Evolutionary conservation across 768 basidiomycete genomes (phyloP), one percentile per base, ranked within the genome.

Genomic region (Atractiella rhizophila): DNA sequence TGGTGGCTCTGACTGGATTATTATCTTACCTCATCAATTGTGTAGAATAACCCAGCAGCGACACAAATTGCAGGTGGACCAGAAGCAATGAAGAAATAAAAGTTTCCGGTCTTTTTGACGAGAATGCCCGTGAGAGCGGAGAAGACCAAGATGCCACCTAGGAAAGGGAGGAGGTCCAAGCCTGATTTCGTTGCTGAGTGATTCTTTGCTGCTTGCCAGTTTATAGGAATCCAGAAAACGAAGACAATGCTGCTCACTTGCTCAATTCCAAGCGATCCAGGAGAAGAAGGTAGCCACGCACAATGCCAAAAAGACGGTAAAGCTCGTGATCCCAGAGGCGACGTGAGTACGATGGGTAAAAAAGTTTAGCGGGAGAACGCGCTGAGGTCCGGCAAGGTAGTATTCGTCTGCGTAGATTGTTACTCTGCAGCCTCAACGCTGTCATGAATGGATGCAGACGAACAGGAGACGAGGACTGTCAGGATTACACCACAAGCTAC

Each of bases 111-210:
- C 24, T 35, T 47, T 19, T 50, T 52, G 35, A 56, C 49, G 19
- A 54, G 31, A 19, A 48, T 56, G 25, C 61, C 60, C 1, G 55
- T 51, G 28, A 57, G 39, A 39, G 56, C 55, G 26, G 58, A 53
- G 21, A 47, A 55, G 33, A 60, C 27, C 45, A 57, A 51, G 30
- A 59, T 51, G 11, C 51, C 49, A 38, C 60, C 40, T 56, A 60
- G 58, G 53, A 58, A 62, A 1, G 60, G 56, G 13, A 65, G 51
- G 43, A 63, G 63, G 49, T 62, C 59, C 35, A 64, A 56, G n/a
- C n/a, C 26, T 26, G 62, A n/a, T n/a, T n/a, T n/a, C n/a, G n/a
- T n/a, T n/a, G n/a, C n/a, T n/a, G n/a, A n/a, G n/a, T n/a, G n/a
- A n/a, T n/a, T n/a, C n/a, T n/a, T n/a, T n/a, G n/a, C 7, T 56